These are phyloP conservation scores for Persicaria maculosa DNA, from an alignment of 148 eudicot genomes.

Conservation along the genomic window DNA sequence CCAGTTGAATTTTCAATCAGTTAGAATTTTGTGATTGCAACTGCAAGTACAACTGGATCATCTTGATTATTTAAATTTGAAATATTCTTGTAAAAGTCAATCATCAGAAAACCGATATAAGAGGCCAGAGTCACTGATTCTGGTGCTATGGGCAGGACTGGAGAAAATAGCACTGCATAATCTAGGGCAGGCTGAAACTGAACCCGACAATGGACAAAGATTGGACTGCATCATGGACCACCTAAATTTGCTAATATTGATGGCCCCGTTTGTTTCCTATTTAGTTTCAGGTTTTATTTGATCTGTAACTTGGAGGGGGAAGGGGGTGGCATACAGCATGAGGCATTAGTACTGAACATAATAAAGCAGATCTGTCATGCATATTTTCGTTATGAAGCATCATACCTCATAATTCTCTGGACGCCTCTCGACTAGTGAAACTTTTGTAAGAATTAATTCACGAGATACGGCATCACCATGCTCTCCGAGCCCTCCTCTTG, in stretches of 20 bases:
- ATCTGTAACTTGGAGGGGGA: not conserved
- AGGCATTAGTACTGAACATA: not conserved
- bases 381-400: constrained; percentile 4
- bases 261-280: not conserved
- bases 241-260: not conserved
- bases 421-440: constrained; percentile 89
- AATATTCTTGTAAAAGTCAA: not conserved
- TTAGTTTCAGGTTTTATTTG: not conserved
- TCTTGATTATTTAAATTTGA: not conserved
- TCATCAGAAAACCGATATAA: not conserved
- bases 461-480: constrained; percentile 93
- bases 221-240: not conserved
- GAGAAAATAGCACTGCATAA: not conserved
- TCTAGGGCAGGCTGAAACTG: not conserved
- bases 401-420: constrained; percentile 98
- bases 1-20: not conserved
- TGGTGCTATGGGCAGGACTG: not conserved
- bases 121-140: not conserved
- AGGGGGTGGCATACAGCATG: not conserved
- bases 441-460: constrained; percentile 84
- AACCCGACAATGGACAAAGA: not conserved
- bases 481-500: constrained; percentile 97
- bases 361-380: not conserved
- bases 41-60: not conserved
- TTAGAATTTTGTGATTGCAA: not conserved